Base-by-base conservation (phyloP, 2,329 filamentous ascomycete genomes). In the Arthrobotrys pseudoclavata region DNA sequence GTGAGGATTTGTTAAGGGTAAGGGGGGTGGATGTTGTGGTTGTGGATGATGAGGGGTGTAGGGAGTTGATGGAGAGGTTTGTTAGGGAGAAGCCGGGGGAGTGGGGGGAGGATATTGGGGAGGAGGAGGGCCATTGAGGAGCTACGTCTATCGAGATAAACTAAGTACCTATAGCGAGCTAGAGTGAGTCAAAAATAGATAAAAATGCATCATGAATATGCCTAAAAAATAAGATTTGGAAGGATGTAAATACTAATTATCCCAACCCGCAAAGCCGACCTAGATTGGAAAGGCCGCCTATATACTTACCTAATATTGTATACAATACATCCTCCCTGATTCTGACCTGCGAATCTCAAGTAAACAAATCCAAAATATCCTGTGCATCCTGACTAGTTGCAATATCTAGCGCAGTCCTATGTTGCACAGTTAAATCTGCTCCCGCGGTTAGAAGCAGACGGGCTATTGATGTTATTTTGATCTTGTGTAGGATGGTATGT, bases 1-100 rank as follows among this genome's bases (percentile, higher is more conserved):
- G 91, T 15, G 92, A 94, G 84, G 87, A 89, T 34, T 90, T 92
- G 81, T 85, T 94, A 45, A 87, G 87, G 83, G 85, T 87, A 80
- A 87, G 88, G 71, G 91, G 91, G 22, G 87, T 93, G 81, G 90
- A 93, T 81, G 90, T 94, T 2, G 85, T 93, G n/a, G 90, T 92
- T 34, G 81, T 93, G 75, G 87, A 91, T 80, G 88, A 89, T 81
- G 82, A 86, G 37, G 88, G 90, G 82, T 92, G 91, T 82, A 87
- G 88, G 83, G 86, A 86, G 48, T 82, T 94, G 83, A 92, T 94
- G 91, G 86, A 88, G 76, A 88, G 85, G 79, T 94, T 94, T 82
- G 92, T 94, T 81, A 85, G 86, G 68, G 88, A 92, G 82, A 90
- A 91, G 83, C 91, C 92, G 1, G 88, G 89, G 78, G 85, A 93